Base-by-base conservation (phyloP, 2,329 filamentous ascomycete genomes). In the Ophiocordyceps camponoti-leonardi region DNA sequence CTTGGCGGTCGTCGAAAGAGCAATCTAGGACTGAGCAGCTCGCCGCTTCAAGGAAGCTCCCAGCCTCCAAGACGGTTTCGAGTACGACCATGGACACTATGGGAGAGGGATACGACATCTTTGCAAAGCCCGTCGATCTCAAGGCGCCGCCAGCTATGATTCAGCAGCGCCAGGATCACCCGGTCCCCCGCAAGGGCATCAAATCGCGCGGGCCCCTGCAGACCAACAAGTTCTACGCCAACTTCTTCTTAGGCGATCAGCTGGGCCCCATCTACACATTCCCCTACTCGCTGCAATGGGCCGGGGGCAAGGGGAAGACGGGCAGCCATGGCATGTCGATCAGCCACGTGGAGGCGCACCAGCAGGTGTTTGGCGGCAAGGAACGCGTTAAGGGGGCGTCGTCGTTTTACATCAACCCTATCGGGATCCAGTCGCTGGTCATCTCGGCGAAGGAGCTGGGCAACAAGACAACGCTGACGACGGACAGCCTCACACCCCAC, bases 201-300 rank as follows among this genome's bases (percentile, higher is more conserved):
- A 57, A 53, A 30, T 59, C 66, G 16, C 53, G 61, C 1, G 58
- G 59, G 0, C 76, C 80, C 4, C 64, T 85, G 42, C 68, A 76
- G 44, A 90, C 84, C 22, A 90, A 88, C 67, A 88, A 85, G 56
- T 88, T 87, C 59, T 86, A 84, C 53, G 72, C 80, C 53, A 92
- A 92, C 55, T 77, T 92, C 50, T 86, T 86, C 59, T 68, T 95
- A 0, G 82, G 79, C 5, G 71, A 71, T 41, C 86, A 94, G 59
- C 74, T 69, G 5, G 72, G 73, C 7, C 73, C 81, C 0, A 71
- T 79, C 0, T 94, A 81, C 63, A 80, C 83, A 0, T 81, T 87
- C 56, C 88, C 83, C 1, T 88, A 87, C 56, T 74, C 76, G 3
- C 57, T 88, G 18, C 63, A 72, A 18, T 87, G 82, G 81, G 71